Percentiles rank a stretch among this genome's conserved stretches.
Conservation (phyloP, 2,329 filamentous ascomycete species). For the Elsinoe arachidis region DNA sequence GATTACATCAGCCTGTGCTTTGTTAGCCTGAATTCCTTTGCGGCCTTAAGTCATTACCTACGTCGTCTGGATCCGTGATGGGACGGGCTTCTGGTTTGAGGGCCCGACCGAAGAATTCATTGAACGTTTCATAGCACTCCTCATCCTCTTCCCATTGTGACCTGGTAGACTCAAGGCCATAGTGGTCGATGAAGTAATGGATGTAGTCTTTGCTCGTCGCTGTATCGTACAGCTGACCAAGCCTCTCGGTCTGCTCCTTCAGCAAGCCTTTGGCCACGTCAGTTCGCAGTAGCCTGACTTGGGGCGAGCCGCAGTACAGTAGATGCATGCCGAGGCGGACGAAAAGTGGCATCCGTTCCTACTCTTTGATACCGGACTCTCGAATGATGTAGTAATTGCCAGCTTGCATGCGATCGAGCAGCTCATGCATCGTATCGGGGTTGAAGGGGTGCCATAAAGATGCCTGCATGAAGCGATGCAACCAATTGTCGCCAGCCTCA, state of each 20-base stretch:
- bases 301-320: conserved; percentile 35
- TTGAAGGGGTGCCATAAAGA: neutral
- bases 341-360: conserved; percentile 37
- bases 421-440: conserved; percentile 21
- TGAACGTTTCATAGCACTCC: conserved; percentile 33
- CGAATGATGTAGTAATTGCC: conserved; percentile 39
- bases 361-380: conserved; percentile 31
- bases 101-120: conserved; percentile 36
- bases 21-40: neutral
- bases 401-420: conserved; percentile 32
- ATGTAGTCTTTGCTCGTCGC: conserved; percentile 32
- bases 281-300: conserved; percentile 32
- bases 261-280: conserved; percentile 28
- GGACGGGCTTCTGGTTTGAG: conserved; percentile 31
- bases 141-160: conserved; percentile 31
- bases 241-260: conserved; percentile 31
- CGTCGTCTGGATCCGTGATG: conserved; percentile 29
- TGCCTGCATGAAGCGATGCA: too few species aligned
- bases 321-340: conserved; percentile 37
- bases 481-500: too few species aligned
- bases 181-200: conserved; percentile 33
- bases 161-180: conserved; percentile 27
- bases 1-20: conserved; percentile 19
- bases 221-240: conserved; percentile 34
- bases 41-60: neutral